phyloP scores from a whole-genome alignment of 768 basidiomycete species.

The Glaciozyma antarctica region DNA sequence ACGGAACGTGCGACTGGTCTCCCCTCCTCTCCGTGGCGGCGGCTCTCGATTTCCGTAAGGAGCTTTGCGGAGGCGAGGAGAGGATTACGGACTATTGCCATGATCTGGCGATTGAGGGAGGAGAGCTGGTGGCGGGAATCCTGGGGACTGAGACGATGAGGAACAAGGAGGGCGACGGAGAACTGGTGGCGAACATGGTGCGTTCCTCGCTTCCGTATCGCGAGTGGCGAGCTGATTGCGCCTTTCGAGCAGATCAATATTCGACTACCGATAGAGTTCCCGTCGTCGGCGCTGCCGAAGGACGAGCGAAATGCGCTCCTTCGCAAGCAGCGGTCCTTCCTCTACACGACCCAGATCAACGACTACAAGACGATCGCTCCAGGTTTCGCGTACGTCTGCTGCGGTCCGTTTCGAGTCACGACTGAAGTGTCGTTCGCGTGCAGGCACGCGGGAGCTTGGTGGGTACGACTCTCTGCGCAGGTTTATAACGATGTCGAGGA shows the following conservation, averaged over 20 bases:
- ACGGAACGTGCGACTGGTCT: constrained; percentile 36
- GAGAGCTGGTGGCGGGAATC: constrained; percentile 50
- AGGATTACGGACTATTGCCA: constrained; percentile 64
- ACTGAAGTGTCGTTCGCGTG: not conserved
- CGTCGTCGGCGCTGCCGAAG: not conserved
- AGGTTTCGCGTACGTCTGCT: not conserved
- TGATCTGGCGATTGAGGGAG: constrained; percentile 58
- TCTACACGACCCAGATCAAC: not conserved
- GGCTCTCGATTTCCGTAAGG: constrained; percentile 63
- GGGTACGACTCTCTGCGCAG: constrained; percentile 25
- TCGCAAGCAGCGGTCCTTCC: not conserved
- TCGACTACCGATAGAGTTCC: constrained; percentile 18
- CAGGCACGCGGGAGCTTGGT: constrained; percentile 15
- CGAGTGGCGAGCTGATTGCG: too few species aligned
- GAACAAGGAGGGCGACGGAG: constrained; percentile 43
- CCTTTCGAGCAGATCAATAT: constrained; percentile 25
- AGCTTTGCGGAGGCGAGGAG: constrained; percentile 60
- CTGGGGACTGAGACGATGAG: constrained; percentile 60
- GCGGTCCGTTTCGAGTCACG: not conserved
- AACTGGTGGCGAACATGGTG: constrained; percentile 65
- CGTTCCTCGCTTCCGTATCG: constrained; percentile 8
- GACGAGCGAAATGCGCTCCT: not conserved
- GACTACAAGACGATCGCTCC: constrained; percentile 6
- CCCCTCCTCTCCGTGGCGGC: constrained; percentile 33
- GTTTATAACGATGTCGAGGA: constrained; percentile 31